Evolutionary conservation across 192 early-diverging fungal genomes (phyloP), one percentile per base, ranked within the genome.

Genomic region (Physocladia obscura): DNA sequence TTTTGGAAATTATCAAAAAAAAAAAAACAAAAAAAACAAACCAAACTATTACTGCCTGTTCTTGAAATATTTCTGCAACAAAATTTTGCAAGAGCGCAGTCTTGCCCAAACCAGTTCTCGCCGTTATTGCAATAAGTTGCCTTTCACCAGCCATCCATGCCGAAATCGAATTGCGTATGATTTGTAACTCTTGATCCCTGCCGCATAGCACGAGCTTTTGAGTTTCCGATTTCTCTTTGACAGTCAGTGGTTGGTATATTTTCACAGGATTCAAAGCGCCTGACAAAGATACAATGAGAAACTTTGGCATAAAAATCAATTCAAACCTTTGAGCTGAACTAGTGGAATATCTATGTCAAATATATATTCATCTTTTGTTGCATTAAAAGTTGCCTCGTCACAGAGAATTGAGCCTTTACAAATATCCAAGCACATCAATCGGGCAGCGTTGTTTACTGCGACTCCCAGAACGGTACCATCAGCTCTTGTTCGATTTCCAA

Each of bases 401-500:
- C 64, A 67, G 8, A 67, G 50, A 36, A 67, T 32, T 0, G 22
- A 19, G 24, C 69, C 69, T 22, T 48, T 22, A 47, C 57, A 71
- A 5, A 49, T 5, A 17, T 26, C 38, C 17, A 51, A 47, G 38
- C 62, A 73, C 75, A 76, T 76, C 8, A 76, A 52, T 17, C 75
- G 57, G 29, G 75, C 75, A 8, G 75, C 75, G 26, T 68, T 54
- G 63, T 76, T 76, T 3, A 76, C 75, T 11, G 34, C 39, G 0
- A 70, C 68, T 11, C 75, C 75, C 22, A 76, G 44, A 26, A 76
- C 39, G 4, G 75, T 76, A 32, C 57, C 47, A 35, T 76, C 75
- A 44, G 40, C 40, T n/a, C 40, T 44, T n/a, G 40, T 44, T 8
- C 40, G 40, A n/a, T 44, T 44, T 40, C 59, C 65, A 0, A 68